Conservation (phyloP, 1,284 basidiomycete species). For the Trichosporon sp. region DNA sequence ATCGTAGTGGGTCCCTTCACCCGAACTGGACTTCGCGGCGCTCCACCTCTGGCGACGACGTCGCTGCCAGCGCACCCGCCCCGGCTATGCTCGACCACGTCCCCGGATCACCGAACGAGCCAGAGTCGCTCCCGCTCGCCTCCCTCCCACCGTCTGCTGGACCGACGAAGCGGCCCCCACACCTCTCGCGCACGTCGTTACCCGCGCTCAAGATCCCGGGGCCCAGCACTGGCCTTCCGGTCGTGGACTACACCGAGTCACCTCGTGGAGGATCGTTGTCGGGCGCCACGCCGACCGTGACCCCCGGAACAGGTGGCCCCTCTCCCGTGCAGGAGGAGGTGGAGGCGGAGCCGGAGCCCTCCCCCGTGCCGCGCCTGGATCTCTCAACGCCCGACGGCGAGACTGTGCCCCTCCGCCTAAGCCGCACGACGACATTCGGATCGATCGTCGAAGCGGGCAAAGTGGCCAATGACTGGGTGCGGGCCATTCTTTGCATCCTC, state of each 20-base stretch:
- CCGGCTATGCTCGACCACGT: not conserved
- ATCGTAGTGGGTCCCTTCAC: not conserved
- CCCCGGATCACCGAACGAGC: not conserved
- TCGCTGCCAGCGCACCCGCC: not conserved
- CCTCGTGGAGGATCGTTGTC: too few species aligned
- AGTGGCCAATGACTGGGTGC: constrained; percentile 44
- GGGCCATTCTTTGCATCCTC: constrained; percentile 44
- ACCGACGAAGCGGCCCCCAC: not conserved
- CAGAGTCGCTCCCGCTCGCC: not conserved
- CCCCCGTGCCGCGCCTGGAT: not conserved
- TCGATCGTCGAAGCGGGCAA: constrained; percentile 74
- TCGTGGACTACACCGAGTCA: not conserved
- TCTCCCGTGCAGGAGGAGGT: too few species aligned
- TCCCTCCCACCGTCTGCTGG: not conserved
- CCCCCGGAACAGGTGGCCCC: too few species aligned
- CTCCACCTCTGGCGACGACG: not conserved
- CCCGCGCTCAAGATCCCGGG: not conserved
- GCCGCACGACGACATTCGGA: constrained; percentile 88
- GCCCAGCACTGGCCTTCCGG: not conserved
- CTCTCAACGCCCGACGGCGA: not conserved
- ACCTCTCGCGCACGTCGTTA: not conserved
- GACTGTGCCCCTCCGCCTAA: constrained; percentile 62
- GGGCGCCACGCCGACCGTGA: too few species aligned
- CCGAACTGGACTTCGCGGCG: not conserved
- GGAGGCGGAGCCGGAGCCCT: too few species aligned